Percentiles rank a stretch among this genome's conserved stretches.
These are phyloP conservation scores for Globisporangium yorkense DNA, from an alignment of 352 stramenopile genomes.

Conservation along the genomic window DNA sequence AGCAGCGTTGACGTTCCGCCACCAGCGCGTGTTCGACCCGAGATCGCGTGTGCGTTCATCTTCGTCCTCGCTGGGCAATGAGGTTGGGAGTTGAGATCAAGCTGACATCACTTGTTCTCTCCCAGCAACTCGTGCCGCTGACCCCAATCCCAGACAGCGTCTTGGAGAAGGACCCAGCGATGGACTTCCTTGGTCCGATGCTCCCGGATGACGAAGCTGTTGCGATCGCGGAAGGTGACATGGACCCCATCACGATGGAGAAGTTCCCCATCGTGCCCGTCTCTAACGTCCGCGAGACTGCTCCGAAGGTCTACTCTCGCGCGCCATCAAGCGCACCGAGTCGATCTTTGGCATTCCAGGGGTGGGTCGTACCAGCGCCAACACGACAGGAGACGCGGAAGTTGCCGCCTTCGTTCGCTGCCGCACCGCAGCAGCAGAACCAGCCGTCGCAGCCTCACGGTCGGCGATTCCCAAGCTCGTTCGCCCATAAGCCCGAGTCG, in stretches of 20 bases:
- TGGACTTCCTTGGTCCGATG: slow-evolving; percentile 65
- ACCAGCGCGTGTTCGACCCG: slow-evolving; percentile 70
- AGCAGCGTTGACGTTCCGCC: slow-evolving; percentile 58
- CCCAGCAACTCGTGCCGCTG: slow-evolving; percentile 57
- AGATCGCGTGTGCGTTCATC: slow-evolving; percentile 28
- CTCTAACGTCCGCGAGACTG: background rate
- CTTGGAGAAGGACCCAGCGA: slow-evolving; percentile 19
- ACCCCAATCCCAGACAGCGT: slow-evolving; percentile 40
- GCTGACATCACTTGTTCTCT: background rate
- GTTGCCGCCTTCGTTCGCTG: background rate
- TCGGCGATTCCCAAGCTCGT: slow-evolving; percentile 5
- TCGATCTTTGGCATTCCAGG: background rate
- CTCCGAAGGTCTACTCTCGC: background rate
- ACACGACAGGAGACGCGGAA: background rate
- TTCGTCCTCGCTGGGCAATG: background rate
- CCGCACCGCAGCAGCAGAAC: background rate
- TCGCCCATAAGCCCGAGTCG: background rate
- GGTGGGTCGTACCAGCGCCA: background rate
- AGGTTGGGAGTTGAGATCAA: background rate
- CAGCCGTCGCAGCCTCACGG: background rate
- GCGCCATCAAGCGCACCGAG: background rate
- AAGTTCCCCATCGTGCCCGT: slow-evolving; percentile 22
- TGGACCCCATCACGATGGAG: slow-evolving; percentile 64
- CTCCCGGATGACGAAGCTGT: slow-evolving; percentile 35
- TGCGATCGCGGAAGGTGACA: slow-evolving; percentile 58